Percentiles rank a stretch among this genome's conserved stretches.
Conservation (phyloP, 1,284 basidiomycete genomes). For the Fomitopsis palustris region DNA sequence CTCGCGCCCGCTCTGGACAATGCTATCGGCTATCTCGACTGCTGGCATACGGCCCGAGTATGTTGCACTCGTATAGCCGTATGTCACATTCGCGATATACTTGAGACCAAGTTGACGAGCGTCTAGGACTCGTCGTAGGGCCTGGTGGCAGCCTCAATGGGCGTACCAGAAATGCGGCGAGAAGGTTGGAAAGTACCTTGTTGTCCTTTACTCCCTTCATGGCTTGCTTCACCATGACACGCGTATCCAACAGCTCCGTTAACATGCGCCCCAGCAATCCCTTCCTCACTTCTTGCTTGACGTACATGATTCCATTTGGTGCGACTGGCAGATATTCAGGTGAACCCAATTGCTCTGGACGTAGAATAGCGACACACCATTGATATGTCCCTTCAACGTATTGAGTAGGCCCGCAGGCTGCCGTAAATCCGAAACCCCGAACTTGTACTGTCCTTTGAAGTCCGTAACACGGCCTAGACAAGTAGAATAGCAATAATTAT, state of each 20-base stretch:
- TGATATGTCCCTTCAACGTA: constrained; percentile 71
- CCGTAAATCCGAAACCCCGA: constrained; percentile 81
- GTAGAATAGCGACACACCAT: constrained; percentile 39
- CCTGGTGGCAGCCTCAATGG: constrained; percentile 40
- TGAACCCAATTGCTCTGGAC: not conserved
- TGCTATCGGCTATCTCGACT: constrained; percentile 96
- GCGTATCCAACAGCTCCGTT: constrained; percentile 89
- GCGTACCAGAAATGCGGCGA: not conserved
- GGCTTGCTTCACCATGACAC: constrained; percentile 95
- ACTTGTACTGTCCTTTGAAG: constrained; percentile 87
- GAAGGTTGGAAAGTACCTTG: constrained; percentile 47
- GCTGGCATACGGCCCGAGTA: constrained; percentile 98
- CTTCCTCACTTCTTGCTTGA: constrained; percentile 81
- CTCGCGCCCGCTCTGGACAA: constrained; percentile 94
- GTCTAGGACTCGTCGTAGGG: constrained; percentile 71
- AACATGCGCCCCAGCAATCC: constrained; percentile 92
- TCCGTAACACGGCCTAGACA: constrained; percentile 86
- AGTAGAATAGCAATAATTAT: constrained; percentile 97
- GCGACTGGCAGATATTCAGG: constrained; percentile 54
- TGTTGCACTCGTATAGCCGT: constrained; percentile 92
- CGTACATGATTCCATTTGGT: constrained; percentile 94
- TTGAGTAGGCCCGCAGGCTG: constrained; percentile 69
- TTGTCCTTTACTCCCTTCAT: constrained; percentile 83
- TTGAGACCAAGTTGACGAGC: constrained; percentile 89
- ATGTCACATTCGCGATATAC: constrained; percentile 87